Evolutionary conservation across 805 yeast species (phyloP).

Genomic region (Barnettozyma vustinii): DNA sequence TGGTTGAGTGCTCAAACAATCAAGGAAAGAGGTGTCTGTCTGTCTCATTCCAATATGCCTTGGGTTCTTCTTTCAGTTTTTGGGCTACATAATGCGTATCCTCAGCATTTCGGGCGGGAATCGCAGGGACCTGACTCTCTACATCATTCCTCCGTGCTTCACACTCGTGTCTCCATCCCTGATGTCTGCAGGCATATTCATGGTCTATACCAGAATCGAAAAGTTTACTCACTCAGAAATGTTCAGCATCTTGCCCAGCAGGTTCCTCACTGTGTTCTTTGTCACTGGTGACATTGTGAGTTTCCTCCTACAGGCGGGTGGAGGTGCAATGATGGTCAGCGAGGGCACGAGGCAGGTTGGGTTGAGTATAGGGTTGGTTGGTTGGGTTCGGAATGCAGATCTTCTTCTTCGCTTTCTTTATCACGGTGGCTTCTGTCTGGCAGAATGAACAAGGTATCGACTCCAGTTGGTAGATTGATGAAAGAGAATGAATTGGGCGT

Average conservation of each 20-base stretch:
- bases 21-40: too few relatives aligned
- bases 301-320: constrained; percentile 1
- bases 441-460: background rate
- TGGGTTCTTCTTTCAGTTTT: too few relatives aligned
- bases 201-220: constrained; percentile 2
- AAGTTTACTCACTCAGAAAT: background rate
- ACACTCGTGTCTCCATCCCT: constrained; percentile 2
- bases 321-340: background rate
- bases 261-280: background rate
- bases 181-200: constrained; percentile 2
- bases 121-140: background rate
- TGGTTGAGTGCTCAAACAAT: too few relatives aligned
- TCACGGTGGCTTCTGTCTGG: too few relatives aligned
- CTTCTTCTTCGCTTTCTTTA: too few relatives aligned
- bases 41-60: too few relatives aligned
- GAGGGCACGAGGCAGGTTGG: too few relatives aligned
- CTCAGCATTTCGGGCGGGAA: background rate
- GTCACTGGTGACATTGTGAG: constrained; percentile 4
- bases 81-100: too few relatives aligned
- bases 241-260: background rate
- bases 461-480: background rate
- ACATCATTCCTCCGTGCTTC: background rate
- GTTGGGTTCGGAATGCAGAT: too few relatives aligned
- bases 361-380: too few relatives aligned
- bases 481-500: background rate